Evolutionary conservation across 2,329 filamentous ascomycete species (phyloP).

Genomic region (Neofusicoccum kwambonambiense): DNA sequence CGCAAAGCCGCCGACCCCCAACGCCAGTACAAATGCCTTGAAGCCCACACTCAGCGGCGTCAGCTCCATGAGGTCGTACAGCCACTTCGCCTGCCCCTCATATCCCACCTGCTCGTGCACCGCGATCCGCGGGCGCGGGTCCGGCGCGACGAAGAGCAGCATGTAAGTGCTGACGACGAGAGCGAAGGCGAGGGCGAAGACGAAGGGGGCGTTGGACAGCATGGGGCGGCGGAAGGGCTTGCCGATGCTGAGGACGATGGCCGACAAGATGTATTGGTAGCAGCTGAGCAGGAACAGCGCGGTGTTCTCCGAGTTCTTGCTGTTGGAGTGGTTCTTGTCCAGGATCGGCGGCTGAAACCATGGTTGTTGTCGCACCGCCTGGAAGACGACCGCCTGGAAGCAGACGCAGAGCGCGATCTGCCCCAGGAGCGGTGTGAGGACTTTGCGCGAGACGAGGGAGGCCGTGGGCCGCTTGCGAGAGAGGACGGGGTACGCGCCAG

Average conservation of each 20-base stretch:
- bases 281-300: constrained; percentile 85
- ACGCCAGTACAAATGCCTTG: constrained; percentile 66
- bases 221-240: constrained; percentile 83
- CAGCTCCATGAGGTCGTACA: constrained; percentile 78
- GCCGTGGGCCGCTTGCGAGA: constrained; percentile 86
- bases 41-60: constrained; percentile 74
- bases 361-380: constrained; percentile 71
- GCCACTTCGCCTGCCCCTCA: constrained; percentile 52
- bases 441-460: constrained; percentile 87
- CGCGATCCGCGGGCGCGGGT: constrained; percentile 46
- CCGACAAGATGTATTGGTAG: constrained; percentile 92
- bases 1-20: constrained; percentile 69
- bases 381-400: constrained; percentile 72
- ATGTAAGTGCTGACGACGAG: constrained; percentile 73
- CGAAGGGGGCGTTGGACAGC: constrained; percentile 59
- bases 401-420: constrained; percentile 80
- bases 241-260: constrained; percentile 86
- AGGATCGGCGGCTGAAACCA: constrained; percentile 84
- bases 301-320: constrained; percentile 91
- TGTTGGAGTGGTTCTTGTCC: constrained; percentile 76
- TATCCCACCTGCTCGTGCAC: background rate
- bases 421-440: constrained; percentile 82
- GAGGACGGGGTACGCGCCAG: constrained; percentile 74
- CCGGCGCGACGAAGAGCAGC: constrained; percentile 55
- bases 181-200: constrained; percentile 64